Evolutionary conservation across 768 basidiomycete species (phyloP).

Genomic region (Rhizopogon rudus): DNA sequence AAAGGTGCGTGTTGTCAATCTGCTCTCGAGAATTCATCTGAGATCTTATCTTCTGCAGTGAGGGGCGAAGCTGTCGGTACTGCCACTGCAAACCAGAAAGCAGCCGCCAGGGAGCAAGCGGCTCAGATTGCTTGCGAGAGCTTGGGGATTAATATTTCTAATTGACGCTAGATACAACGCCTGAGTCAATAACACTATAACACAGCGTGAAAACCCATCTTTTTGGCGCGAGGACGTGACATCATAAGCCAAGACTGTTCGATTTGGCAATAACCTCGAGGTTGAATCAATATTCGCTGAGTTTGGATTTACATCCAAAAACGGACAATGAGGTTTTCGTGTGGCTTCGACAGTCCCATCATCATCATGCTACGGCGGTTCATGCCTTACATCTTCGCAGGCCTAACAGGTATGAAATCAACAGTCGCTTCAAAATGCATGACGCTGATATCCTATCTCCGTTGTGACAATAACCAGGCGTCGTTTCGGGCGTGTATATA

Average conservation of each 20-base stretch:
- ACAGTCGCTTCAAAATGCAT: constrained; percentile 1
- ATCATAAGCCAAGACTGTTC: not conserved
- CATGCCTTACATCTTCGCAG: constrained; percentile 51
- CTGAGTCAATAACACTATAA: not conserved
- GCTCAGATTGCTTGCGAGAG: constrained; percentile 38
- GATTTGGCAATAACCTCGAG: not conserved
- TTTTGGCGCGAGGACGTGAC: no score
- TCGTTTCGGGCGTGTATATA: constrained; percentile 61
- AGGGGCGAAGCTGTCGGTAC: constrained; percentile 42
- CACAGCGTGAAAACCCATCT: no score
- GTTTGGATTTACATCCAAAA: not conserved
- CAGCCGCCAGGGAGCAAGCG: constrained; percentile 43
- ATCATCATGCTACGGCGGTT: constrained; percentile 35
- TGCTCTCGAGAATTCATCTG: not conserved
- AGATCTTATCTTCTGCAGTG: constrained; percentile 31
- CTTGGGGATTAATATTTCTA: constrained; percentile 14
- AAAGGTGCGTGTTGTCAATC: constrained; percentile 38
- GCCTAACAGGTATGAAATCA: constrained; percentile 42
- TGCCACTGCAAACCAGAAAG: constrained; percentile 39
- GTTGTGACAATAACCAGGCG: constrained; percentile 33
- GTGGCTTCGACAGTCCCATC: not conserved
- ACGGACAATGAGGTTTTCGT: not conserved
- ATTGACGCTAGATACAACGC: constrained; percentile 1
- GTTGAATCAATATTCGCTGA: not conserved
- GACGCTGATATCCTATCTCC: not conserved